phyloP scores from a whole-genome alignment of 257 asterid genomes.

The Lycium barbarum region DNA sequence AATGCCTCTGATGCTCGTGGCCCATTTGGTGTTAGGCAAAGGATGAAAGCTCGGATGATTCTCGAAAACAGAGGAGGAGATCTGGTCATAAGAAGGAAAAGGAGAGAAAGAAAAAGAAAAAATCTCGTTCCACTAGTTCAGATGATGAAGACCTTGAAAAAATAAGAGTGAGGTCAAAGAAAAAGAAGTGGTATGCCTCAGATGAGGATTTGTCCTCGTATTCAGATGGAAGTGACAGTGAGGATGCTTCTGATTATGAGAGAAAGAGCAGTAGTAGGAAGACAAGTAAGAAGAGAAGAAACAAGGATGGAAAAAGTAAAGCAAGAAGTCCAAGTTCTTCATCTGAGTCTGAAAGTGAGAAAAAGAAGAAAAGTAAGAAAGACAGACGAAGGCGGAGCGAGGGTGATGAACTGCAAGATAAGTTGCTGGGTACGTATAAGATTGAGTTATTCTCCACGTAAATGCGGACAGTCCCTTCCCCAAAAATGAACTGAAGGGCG shows the following conservation, averaged over 20 bases:
- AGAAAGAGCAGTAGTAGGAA: slow-evolving; percentile 46
- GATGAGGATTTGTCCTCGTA: slow-evolving; percentile 67
- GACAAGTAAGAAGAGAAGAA: slow-evolving; percentile 49
- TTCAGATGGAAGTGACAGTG: slow-evolving; percentile 57
- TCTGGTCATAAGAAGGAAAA: slow-evolving; percentile 55
- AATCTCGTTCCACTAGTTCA: slow-evolving; percentile 57
- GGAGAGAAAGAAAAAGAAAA: slow-evolving; percentile 49
- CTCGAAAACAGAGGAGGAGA: slow-evolving; percentile 52
- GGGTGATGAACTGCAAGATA: slow-evolving; percentile 34
- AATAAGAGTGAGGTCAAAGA: slow-evolving; percentile 62
- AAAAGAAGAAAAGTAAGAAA: slow-evolving; percentile 31
- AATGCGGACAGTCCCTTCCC: not conserved
- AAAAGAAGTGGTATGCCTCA: slow-evolving; percentile 87
- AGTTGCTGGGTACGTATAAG: slow-evolving; percentile 41
- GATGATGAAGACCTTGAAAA: slow-evolving; percentile 68
- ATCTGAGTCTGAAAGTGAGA: slow-evolving; percentile 43
- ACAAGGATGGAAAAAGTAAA: slow-evolving; percentile 49
- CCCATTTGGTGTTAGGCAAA: slow-evolving; percentile 45
- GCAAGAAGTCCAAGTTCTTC: slow-evolving; percentile 47
- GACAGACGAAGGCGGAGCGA: slow-evolving; percentile 34
- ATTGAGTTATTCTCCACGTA: not conserved
- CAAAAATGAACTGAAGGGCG: not conserved
- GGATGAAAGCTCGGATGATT: slow-evolving; percentile 44
- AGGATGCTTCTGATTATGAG: slow-evolving; percentile 46
- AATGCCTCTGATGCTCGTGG: slow-evolving; percentile 27